Evolutionary conservation across 768 basidiomycete species (phyloP), one percentile per base, ranked within the genome.

Genomic region (Rickenella mellea): DNA sequence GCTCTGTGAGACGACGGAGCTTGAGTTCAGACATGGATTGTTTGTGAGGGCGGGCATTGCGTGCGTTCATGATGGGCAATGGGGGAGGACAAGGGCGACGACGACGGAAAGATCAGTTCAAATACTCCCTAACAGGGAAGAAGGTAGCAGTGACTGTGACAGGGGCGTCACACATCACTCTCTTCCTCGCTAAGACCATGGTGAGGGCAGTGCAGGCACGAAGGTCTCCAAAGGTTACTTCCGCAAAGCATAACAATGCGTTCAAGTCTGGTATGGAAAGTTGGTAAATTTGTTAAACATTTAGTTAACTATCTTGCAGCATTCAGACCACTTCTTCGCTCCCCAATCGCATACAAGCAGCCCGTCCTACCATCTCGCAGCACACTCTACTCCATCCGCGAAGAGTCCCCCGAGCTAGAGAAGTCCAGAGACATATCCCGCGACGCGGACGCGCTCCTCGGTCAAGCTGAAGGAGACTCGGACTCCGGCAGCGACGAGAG

Each of bases 11-110:
- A 43, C 84, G 69, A n/a, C 84, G 71, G 43, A 85, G 76, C 67
- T 83, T 85, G 61, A 87, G 70, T 66, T 87, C 84, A 37, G 80
- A 78, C 80, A 83, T 83, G 51, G 80, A 79, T 55, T 80, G 79
- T 49, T 70, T 70, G 48, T 62, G 64, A 7, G 66, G 65, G 39
- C 68, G 54, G n/a, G n/a, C n/a, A n/a, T n/a, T n/a, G n/a, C n/a
- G n/a, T n/a, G n/a, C 3, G 39, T 11, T 15, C 22, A 28, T 17
- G 39, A 40, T 25, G 24, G 25, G 27, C 20, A 28, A 17, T 7
- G 39, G 20, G 19, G 19, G 39, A 25, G 39, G 27, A 25, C 39
- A 25, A 40, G 10, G 39, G 27, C 21, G 22, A 40, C 22, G 27
- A 24, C 39, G 24, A 25, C 8, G 24, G 30, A 19, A n/a, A n/a